phyloP scores from a whole-genome alignment of 1,139 yeast species.

The Ogataea hybrid region DNA sequence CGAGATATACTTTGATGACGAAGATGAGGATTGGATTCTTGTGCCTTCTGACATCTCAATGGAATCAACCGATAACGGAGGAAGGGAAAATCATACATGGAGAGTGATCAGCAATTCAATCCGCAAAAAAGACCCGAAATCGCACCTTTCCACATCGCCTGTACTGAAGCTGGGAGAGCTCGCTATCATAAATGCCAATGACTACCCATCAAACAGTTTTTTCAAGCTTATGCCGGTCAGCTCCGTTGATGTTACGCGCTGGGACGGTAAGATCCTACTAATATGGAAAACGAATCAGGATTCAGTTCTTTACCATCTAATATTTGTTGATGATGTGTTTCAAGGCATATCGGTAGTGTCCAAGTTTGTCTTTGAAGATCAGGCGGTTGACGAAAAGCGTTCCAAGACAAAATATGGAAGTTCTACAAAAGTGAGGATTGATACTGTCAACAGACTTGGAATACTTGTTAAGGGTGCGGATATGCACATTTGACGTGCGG shows the following conservation, averaged over 20 bases:
- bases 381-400: background rate
- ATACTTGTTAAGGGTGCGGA: slow-evolving; percentile 9
- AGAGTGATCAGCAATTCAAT: background rate
- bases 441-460: slow-evolving; percentile 16
- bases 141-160: slow-evolving; percentile 8
- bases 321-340: slow-evolving; percentile 30
- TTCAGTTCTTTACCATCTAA: slow-evolving; percentile 27
- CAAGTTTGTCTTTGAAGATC: background rate
- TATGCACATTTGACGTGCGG: background rate
- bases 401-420: background rate
- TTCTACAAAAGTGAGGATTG: slow-evolving; percentile 21
- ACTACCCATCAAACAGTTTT: slow-evolving; percentile 22
- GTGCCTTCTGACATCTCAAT: slow-evolving; percentile 29
- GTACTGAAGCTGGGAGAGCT: slow-evolving; percentile 23
- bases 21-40: slow-evolving; percentile 33
- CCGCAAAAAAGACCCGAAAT: background rate
- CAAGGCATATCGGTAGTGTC: slow-evolving; percentile 23
- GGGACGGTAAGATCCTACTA: slow-evolving; percentile 11
- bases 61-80: slow-evolving; percentile 13
- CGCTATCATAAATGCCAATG: slow-evolving; percentile 21
- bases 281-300: slow-evolving; percentile 26
- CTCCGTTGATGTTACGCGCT: background rate
- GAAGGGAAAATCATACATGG: slow-evolving; percentile 1
- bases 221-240: slow-evolving; percentile 15
- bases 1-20: slow-evolving; percentile 22